A percentile compares a stretch with the other conserved stretches of the same genome.
Evolutionary conservation across 306 rosid species (phyloP).

Genomic region (Mucuna pruriens): DNA sequence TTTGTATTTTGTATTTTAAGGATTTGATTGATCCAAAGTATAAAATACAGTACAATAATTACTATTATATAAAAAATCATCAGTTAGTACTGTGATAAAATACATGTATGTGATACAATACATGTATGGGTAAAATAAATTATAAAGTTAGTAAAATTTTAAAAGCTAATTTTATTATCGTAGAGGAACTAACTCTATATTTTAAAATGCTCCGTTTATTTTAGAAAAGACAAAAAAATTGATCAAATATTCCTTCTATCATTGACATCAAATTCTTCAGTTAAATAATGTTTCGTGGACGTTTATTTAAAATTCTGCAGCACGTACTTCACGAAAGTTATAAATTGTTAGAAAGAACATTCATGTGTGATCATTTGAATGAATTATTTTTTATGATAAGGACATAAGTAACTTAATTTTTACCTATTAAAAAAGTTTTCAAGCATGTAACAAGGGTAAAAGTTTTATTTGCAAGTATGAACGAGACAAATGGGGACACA

Average conservation of each 20-base stretch:
- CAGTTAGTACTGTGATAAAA: neutral
- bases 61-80: neutral
- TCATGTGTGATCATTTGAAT: neutral
- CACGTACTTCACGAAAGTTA: neutral
- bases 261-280: neutral
- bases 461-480: neutral
- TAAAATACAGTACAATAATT: neutral
- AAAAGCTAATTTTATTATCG: neutral
- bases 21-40: neutral
- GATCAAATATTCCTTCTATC: neutral
- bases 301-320: neutral
- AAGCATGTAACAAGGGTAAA: neutral
- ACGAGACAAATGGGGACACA: neutral
- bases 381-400: neutral
- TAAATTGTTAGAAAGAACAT: neutral
- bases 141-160: neutral
- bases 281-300: neutral
- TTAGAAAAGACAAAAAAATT: neutral
- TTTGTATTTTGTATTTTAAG: neutral
- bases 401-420: neutral
- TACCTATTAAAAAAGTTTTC: neutral
- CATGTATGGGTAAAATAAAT: neutral
- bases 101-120: too few relatives aligned
- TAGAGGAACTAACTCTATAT: neutral
- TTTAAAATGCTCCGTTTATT: neutral